phyloP scores from a whole-genome alignment of 208 protist species.

The Blechomonas ayalai region DNA sequence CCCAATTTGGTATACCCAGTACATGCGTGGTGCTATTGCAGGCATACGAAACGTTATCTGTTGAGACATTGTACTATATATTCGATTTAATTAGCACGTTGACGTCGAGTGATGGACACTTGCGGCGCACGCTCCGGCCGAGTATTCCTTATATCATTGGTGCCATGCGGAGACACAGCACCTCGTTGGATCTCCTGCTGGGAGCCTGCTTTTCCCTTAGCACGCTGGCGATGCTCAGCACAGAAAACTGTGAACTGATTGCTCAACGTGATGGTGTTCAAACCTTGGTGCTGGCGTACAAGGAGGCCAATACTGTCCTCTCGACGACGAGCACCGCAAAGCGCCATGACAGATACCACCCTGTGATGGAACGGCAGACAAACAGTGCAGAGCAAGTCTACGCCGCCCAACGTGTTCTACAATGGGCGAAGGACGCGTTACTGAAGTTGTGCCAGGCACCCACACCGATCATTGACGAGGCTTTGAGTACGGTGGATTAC shows the following conservation, averaged over 20 bases:
- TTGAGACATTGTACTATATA: constrained; percentile 49
- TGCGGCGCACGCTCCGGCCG: constrained; percentile 35
- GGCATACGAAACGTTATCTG: constrained; percentile 20
- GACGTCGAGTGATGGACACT: constrained; percentile 28
- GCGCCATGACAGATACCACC: not conserved
- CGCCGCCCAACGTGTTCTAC: constrained; percentile 41
- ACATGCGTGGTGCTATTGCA: constrained; percentile 60
- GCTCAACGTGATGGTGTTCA: constrained; percentile 51
- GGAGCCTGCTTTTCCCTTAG: constrained; percentile 44
- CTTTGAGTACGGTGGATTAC: constrained; percentile 36
- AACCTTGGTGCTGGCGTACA: constrained; percentile 47
- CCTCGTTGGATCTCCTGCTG: constrained; percentile 55
- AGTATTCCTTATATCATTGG: constrained; percentile 62
- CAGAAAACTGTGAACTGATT: constrained; percentile 51
- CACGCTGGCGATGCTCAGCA: constrained; percentile 58
- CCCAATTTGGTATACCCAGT: constrained; percentile 43
- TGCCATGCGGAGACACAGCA: constrained; percentile 28
- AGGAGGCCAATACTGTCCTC: constrained; percentile 17
- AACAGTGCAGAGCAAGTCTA: constrained; percentile 12
- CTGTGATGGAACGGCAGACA: no score
- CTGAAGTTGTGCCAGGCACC: constrained; percentile 36
- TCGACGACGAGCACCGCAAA: not conserved
- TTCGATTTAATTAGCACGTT: constrained; percentile 76
- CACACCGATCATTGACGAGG: constrained; percentile 16
- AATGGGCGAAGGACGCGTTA: constrained; percentile 53